Percentiles rank a stretch among this genome's conserved stretches.
phyloP scores from a whole-genome alignment of 2,329 filamentous ascomycete genomes.

The Botryosphaeria dothidea region DNA sequence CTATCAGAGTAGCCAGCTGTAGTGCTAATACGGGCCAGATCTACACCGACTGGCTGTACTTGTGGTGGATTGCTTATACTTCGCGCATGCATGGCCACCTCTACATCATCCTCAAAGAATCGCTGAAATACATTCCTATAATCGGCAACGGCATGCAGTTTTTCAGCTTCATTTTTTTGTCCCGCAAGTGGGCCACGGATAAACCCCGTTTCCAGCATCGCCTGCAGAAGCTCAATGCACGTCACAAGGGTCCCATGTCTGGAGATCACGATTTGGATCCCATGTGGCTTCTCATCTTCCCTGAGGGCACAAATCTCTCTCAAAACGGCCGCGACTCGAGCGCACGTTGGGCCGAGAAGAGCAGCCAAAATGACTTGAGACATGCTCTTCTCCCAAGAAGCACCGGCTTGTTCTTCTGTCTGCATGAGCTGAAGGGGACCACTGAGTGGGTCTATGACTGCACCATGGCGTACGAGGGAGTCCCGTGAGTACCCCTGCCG shows the following conservation, averaged over 20 bases:
- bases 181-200: constrained; percentile 84
- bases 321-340: constrained; percentile 71
- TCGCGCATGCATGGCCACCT: constrained; percentile 79
- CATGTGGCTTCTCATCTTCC: constrained; percentile 89
- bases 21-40: constrained; percentile 50
- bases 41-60: constrained; percentile 87
- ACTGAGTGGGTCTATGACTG: constrained; percentile 89
- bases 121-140: constrained; percentile 78
- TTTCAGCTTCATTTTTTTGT: constrained; percentile 89
- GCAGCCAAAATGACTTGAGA: constrained; percentile 65
- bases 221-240: constrained; percentile 66
- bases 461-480: constrained; percentile 91
- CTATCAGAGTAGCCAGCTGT: not conserved
- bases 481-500: constrained; percentile 66
- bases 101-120: constrained; percentile 89
- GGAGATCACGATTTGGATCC: constrained; percentile 61
- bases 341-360: constrained; percentile 75
- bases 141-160: constrained; percentile 83
- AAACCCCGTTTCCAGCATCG: constrained; percentile 73
- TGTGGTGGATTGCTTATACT: constrained; percentile 90
- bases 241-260: constrained; percentile 39
- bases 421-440: constrained; percentile 71
- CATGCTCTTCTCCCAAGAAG: constrained; percentile 77
- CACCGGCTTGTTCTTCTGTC: constrained; percentile 77
- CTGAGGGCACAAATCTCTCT: constrained; percentile 82